Evolutionary conservation across 148 eudicot genomes (phyloP), one percentile per base, ranked within the genome.

Genomic region (Spergularia bocconei): DNA sequence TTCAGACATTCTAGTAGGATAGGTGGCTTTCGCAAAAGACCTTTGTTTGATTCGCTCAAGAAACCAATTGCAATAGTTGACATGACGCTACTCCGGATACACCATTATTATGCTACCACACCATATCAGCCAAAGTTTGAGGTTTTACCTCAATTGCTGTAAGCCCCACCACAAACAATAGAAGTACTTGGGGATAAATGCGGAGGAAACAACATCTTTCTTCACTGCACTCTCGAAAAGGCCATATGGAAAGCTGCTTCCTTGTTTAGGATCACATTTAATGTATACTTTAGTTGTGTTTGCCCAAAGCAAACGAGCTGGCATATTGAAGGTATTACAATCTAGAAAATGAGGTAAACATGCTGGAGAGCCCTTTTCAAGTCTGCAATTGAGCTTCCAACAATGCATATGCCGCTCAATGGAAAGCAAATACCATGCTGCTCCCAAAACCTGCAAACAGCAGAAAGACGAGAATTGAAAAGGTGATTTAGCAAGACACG

Each of bases 151-250:
- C 72, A 95, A 75, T 74, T 92, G 87, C 79, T 92, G 99, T 64
- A 95, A 82, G 44, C 99, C 99, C 99, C 98, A 95, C 97, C 99
- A 92, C 65, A 95, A 81, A 79, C 99, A 95, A 77, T 90, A 95
- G 79, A 92, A 90, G 82, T 95, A 95, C 85, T 92, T 95, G 50
- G 80, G 81, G 19, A 89, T n/a, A 57, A 95, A 95, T 44, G 54
- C 84, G 36, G 97, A 79, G 77, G 91, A 82, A 79, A 95, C 87
- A 23, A 91, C 98, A 74, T 82, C 77, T 65, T 95, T 95, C 9
- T 57, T 64, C 36, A 89, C 87, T 65, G 99, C 99, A 79, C 81
- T 87, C 67, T 81, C 79, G 64, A 92, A 95, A 74, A 95, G 86
- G 39, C 98, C 99, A 63, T 86, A 95, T 19, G 83, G 71, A 75